phyloP scores from a whole-genome alignment of 2,329 filamentous ascomycete species.

The Diaporthe batatas region DNA sequence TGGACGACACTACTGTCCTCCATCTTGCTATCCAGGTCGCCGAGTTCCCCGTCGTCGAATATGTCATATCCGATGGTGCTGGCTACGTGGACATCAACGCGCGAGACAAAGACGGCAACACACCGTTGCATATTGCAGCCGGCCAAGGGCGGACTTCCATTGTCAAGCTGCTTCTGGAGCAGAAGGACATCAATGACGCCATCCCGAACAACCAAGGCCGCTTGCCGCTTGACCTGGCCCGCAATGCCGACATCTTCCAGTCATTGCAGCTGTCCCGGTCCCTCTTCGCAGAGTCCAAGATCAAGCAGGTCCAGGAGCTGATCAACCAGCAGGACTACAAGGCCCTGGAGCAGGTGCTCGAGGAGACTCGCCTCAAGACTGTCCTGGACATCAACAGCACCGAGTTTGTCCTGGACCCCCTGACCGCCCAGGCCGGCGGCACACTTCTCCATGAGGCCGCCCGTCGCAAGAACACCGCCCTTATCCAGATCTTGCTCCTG shows the following conservation, averaged over 20 bases:
- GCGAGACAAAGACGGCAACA: constrained; percentile 94
- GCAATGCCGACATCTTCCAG: constrained; percentile 95
- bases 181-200: constrained; percentile 88
- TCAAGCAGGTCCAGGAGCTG: constrained; percentile 85
- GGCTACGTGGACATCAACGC: constrained; percentile 85
- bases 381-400: constrained; percentile 92
- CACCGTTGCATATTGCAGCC: constrained; percentile 89
- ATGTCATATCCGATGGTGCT: constrained; percentile 83
- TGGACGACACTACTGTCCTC: constrained; percentile 90
- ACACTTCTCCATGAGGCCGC: constrained; percentile 95
- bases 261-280: constrained; percentile 91
- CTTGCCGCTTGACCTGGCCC: constrained; percentile 87
- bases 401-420: constrained; percentile 85
- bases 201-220: constrained; percentile 87
- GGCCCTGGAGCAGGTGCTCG: constrained; percentile 81
- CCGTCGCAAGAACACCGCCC: constrained; percentile 84
- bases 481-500: constrained; percentile 90
- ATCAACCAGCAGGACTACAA: constrained; percentile 82
- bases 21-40: constrained; percentile 97
- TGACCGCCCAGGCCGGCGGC: constrained; percentile 85
- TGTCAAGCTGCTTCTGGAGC: constrained; percentile 86
- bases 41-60: constrained; percentile 92
- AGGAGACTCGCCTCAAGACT: constrained; percentile 87
- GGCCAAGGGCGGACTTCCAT: constrained; percentile 83
- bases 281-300: constrained; percentile 88